A percentile compares a stretch with the other conserved stretches of the same genome.
Conservation (phyloP, 2,329 filamentous ascomycete species). For the Monascus ruber region DNA sequence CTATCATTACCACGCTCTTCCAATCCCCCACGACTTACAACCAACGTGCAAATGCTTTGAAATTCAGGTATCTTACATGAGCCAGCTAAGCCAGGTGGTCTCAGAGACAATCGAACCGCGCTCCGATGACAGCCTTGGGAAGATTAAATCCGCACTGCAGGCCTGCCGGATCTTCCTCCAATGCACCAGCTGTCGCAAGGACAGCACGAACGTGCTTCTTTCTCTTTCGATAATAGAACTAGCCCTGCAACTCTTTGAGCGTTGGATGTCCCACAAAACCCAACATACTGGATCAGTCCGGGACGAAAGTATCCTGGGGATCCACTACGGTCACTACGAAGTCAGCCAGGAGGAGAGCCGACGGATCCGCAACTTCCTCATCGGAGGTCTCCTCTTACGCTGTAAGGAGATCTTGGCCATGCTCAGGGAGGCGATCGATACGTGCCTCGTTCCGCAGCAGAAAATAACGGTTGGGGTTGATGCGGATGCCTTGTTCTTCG, state of each 20-base stretch:
- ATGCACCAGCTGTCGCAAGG: constrained; percentile 20
- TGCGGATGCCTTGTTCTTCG: background rate
- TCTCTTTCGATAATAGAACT: constrained; percentile 20
- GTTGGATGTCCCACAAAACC: constrained; percentile 17
- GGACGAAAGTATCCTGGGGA: constrained; percentile 8
- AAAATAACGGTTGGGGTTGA: background rate
- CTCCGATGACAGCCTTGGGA: constrained; percentile 23
- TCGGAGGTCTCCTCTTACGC: constrained; percentile 16
- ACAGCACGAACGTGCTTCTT: constrained; percentile 16
- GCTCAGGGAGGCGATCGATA: constrained; percentile 11
- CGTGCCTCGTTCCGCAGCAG: background rate
- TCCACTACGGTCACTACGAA: constrained; percentile 23
- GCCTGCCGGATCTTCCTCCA: constrained; percentile 19
- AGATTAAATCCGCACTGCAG: constrained; percentile 18
- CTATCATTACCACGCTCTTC: constrained; percentile 14
- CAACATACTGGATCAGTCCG: background rate
- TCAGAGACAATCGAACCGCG: constrained; percentile 14
- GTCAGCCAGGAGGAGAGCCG: constrained; percentile 16
- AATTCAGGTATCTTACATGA: constrained; percentile 18
- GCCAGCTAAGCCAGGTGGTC: constrained; percentile 19
- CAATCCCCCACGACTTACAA: constrained; percentile 12
- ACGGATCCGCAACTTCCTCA: constrained; percentile 16
- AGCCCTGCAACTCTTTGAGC: constrained; percentile 19
- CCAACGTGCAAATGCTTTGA: constrained; percentile 20
- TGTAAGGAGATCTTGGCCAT: constrained; percentile 15